Conservation (phyloP, 192 early-diverging fungal species). For the Nowakowskiella sp. region DNA sequence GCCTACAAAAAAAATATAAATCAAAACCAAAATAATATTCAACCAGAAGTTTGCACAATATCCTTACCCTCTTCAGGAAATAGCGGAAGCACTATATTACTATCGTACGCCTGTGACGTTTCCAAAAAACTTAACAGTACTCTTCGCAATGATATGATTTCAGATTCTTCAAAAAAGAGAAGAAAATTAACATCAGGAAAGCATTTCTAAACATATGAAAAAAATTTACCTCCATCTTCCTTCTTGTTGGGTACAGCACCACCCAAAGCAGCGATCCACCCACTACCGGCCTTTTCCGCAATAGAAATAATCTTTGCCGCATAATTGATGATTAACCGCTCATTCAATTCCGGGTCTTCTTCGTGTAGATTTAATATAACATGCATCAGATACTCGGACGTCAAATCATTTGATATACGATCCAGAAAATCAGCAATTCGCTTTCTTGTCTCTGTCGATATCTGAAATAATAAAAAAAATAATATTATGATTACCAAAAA, state of each 20-base stretch:
- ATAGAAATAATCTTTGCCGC: constrained; percentile 43
- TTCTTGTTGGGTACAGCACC: constrained; percentile 9
- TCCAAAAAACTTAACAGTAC: constrained; percentile 64
- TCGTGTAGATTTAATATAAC: constrained; percentile 66
- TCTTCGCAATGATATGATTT: constrained; percentile 8
- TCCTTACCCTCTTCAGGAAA: constrained; percentile 62
- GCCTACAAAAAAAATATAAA: constrained; percentile 26
- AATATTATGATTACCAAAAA: neutral
- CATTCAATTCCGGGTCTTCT: constrained; percentile 63
- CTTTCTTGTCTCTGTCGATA: constrained; percentile 13
- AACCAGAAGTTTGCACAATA: neutral
- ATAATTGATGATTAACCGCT: constrained; percentile 72
- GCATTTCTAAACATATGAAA: too few species aligned
- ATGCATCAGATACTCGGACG: constrained; percentile 70
- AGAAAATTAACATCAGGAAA: neutral
- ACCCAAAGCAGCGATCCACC: constrained; percentile 15
- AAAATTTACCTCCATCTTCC: too few species aligned
- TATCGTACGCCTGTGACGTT: constrained; percentile 59
- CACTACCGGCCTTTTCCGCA: constrained; percentile 4
- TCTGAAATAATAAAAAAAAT: constrained; percentile 6
- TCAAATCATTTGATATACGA: constrained; percentile 53
- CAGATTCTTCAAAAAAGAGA: neutral
- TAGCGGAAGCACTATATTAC: constrained; percentile 63
- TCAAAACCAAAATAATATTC: neutral
- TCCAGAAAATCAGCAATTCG: constrained; percentile 59